Evolutionary conservation across 495 filamentous ascomycete genomes (phyloP), one percentile per base, ranked within the genome.

Genomic region (Ramalina peruviana): DNA sequence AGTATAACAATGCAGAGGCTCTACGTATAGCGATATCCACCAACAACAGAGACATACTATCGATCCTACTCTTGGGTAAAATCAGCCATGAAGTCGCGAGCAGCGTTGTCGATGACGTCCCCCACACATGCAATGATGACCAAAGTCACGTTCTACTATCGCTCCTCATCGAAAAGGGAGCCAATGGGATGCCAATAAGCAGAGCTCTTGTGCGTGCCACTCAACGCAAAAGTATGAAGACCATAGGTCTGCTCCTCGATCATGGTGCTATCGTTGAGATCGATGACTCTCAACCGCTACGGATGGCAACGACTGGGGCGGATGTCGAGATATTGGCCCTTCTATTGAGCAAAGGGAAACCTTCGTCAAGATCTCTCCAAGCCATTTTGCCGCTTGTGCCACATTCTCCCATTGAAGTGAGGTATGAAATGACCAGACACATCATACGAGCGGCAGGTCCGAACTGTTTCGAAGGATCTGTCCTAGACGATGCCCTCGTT

Each of bases 211-310:
- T 55, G 23, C 21, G 15, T 20, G 49, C 53, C 11, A 48, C 51
- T 12, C 49, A 52, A 36, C 36, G 40, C 15, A 47, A 50, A 39
- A 39, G 16, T 16, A 21, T 27, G 17, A n/a, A 16, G 11, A 40
- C 44, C 7, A 46, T 40, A 13, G 25, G 27, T 26, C 39, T 55
- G n/a, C 53, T 55, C 19, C 38, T 55, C 15, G 49, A 55, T 26
- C 53, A 55, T 38, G 40, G 51, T 36, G 53, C 53, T 48, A 48
- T 36, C 26, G 49, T 50, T 6, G 39, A 51, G 12, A 40, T 43
- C 23, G 44, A 55, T 4, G 53, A 48, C 23, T 39, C 53, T 23
- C 53, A 55, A 36, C 42, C 53, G 16, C 53, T 55, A 17, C 41
- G 42, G 21, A 55, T 48, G 13, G 53, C 53, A 26, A 44, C 44